These are phyloP conservation scores for Boletus rufocinnamomeus DNA, from an alignment of 768 basidiomycete genomes.

Conservation along the genomic window DNA sequence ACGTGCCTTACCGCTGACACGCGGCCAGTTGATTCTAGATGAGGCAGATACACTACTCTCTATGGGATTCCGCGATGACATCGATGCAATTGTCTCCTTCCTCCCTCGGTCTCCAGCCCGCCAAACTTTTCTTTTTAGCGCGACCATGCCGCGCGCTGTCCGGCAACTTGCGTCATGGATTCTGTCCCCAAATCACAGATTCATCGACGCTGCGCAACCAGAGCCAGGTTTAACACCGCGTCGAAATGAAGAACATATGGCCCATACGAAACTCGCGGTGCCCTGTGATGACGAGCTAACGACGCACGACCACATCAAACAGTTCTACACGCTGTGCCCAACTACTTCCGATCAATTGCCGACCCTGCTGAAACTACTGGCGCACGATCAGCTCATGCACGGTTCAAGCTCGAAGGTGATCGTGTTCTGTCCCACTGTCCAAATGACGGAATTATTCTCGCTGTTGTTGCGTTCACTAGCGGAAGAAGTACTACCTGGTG, in stretches of 20 bases:
- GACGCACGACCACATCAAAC: conserved; percentile 74
- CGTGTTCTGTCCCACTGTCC: conserved; percentile 84
- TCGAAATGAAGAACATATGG: background rate
- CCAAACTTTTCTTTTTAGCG: conserved; percentile 93
- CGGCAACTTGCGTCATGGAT: conserved; percentile 65
- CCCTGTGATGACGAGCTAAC: conserved; percentile 34
- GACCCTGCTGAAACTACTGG: conserved; percentile 76
- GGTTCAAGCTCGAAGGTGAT: conserved; percentile 71
- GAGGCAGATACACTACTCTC: conserved; percentile 91
- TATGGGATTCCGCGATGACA: conserved; percentile 89
- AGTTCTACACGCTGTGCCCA: conserved; percentile 78
- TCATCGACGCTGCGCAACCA: conserved; percentile 70
- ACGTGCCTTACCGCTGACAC: conserved; percentile 8
- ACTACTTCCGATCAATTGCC: conserved; percentile 68
- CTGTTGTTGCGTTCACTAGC: conserved; percentile 57
- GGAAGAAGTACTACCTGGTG: conserved; percentile 49
- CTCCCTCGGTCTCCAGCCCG: conserved; percentile 65
- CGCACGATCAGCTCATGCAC: conserved; percentile 82
- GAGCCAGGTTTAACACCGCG: conserved; percentile 42
- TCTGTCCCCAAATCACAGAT: conserved; percentile 61
- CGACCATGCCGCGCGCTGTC: conserved; percentile 76
- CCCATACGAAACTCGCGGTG: background rate
- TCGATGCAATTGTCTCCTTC: conserved; percentile 65
- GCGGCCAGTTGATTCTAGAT: conserved; percentile 76
- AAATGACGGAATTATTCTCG: conserved; percentile 76